Evolutionary conservation across 345 rosid species (phyloP), one percentile per base, ranked within the genome.

Genomic region (Microthlaspi erraticum): DNA sequence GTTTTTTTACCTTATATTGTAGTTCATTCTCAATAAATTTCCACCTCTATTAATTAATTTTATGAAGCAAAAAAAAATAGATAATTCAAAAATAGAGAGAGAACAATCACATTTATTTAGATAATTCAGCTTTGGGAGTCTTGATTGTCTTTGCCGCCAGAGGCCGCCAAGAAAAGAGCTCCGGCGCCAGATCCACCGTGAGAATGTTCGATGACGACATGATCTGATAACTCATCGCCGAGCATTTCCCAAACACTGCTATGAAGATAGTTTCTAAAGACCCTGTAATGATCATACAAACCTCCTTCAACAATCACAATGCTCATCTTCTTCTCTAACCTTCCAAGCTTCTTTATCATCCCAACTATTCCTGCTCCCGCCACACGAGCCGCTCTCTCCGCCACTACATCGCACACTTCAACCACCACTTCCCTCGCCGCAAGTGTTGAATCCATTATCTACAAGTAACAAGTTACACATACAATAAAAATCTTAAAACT

Each of bases 241-340:
- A 88, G 86, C 87, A 86, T 83, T 69, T 86, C 88, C 92, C 91
- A 84, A 11, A 86, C 77, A 51, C 85, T 72, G 49, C 91, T 82
- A 36, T 87, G 83, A 59, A 87, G 83, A 48, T 86, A 81, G 38
- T 87, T 87, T 78, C 93, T 78, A 69, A 81, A 86, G 43, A 87
- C 51, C 26, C 88, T 64, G 42, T 90, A 83, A 14, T 83, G 89
- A 52, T 85, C 86, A 41, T 84, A 90, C 51, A 90, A 82, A 14
- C 83, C 93, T 44, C 93, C 89, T 82, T 84, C 89, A 56, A 87
- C 81, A 16, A 55, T 80, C 33, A 82, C 84, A 10, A 83, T 77
- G 51, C 83, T 86, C 77, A 67, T 87, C 66, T 73, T 81, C 32
- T 74, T 81, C 32, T 82, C 83, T 12, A 82, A 61, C 63, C 96